Evolutionary conservation across 1,284 basidiomycete species (phyloP).

Genomic region (Apiotrichum veenhuisii): DNA sequence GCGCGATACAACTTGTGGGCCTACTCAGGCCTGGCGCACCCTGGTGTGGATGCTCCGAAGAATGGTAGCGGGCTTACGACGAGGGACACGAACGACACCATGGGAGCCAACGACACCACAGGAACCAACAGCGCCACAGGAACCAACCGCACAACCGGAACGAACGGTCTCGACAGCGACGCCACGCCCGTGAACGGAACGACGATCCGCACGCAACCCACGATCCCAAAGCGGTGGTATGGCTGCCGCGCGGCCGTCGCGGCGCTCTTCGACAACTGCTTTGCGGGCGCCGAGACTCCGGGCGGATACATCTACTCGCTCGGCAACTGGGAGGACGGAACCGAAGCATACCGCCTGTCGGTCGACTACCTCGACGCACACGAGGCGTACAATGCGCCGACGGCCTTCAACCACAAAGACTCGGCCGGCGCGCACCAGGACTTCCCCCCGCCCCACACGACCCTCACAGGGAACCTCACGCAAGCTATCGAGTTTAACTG

Average conservation of each 20-base stretch:
- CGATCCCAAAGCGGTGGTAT: background rate
- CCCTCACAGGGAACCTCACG: background rate
- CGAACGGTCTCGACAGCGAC: no score
- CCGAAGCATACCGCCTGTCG: background rate
- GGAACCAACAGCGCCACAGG: background rate
- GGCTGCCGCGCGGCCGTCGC: background rate
- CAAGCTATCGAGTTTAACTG: background rate
- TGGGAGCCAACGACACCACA: no score
- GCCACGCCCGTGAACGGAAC: no score
- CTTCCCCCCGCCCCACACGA: background rate
- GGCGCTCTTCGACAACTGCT: background rate
- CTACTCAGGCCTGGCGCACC: no score
- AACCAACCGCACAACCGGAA: no score
- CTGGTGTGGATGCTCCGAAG: no score
- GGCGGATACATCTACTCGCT: background rate
- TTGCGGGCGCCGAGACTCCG: background rate
- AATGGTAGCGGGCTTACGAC: no score
- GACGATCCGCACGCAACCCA: no score
- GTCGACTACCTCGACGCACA: background rate
- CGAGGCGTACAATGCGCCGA: background rate
- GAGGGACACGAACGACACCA: no score
- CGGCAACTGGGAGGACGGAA: background rate
- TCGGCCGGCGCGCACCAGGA: background rate
- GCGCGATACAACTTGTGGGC: background rate
- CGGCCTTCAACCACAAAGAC: background rate